A percentile compares a stretch with the other conserved stretches of the same genome.
phyloP scores from a whole-genome alignment of 805 yeast genomes.

The Cyberlindnera sargentensis region DNA sequence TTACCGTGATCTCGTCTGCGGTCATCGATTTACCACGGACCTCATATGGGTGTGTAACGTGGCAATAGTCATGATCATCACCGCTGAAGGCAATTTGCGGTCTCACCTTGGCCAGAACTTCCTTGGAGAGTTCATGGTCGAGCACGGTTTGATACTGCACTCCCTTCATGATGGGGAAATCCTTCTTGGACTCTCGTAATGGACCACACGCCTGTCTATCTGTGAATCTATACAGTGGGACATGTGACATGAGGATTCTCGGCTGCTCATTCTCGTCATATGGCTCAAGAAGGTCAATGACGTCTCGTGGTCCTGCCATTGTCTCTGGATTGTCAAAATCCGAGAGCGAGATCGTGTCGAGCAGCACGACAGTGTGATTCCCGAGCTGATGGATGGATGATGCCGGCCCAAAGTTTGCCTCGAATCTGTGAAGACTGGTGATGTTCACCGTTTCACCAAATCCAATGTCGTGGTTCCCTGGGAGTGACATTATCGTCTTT shows the following conservation, averaged over 20 bases:
- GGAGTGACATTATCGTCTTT: slow-evolving; percentile 40
- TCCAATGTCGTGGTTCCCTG: slow-evolving; percentile 98
- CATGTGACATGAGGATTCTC: slow-evolving; percentile 72
- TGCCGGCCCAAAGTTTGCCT: slow-evolving; percentile 66
- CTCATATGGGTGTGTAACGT: slow-evolving; percentile 45
- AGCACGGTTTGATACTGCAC: slow-evolving; percentile 88
- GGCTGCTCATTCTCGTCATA: slow-evolving; percentile 35
- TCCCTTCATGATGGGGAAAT: slow-evolving; percentile 69
- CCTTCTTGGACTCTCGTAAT: slow-evolving; percentile 56
- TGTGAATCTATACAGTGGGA: slow-evolving; percentile 74
- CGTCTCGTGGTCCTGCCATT: slow-evolving; percentile 39
- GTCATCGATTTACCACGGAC: slow-evolving; percentile 20
- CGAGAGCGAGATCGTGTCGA: slow-evolving; percentile 81
- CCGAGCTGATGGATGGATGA: slow-evolving; percentile 42
- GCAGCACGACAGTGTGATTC: slow-evolving; percentile 66
- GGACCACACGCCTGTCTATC: slow-evolving; percentile 65
- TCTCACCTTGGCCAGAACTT: slow-evolving; percentile 47
- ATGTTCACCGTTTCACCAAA: slow-evolving; percentile 68
- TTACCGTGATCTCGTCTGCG: slow-evolving; percentile 77
- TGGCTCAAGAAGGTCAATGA: slow-evolving; percentile 36
- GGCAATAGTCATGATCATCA: slow-evolving; percentile 96
- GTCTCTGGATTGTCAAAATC: slow-evolving; percentile 43
- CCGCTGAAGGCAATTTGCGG: slow-evolving; percentile 81
- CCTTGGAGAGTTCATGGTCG: slow-evolving; percentile 49
- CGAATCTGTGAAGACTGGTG: slow-evolving; percentile 54